A percentile compares a stretch with the other conserved stretches of the same genome.
These are phyloP conservation scores for Viola pubescens DNA, from an alignment of 441 rosid species.

Conservation along the genomic window DNA sequence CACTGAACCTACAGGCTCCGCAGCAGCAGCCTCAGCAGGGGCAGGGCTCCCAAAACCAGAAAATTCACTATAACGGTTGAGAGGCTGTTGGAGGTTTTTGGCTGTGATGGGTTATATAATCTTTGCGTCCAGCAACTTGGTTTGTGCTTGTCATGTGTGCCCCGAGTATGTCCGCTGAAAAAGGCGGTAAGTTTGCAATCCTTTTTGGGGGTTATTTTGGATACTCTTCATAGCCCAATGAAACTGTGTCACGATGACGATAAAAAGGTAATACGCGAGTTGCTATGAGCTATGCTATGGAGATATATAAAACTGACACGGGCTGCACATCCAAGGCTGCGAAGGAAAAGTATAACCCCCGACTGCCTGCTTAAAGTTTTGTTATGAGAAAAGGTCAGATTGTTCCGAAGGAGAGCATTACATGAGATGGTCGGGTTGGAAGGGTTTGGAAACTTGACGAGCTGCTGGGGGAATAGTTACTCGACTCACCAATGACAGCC, in stretches of 20 bases:
- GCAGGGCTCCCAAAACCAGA: slow-evolving; percentile 81
- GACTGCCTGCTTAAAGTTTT: slow-evolving; percentile 30
- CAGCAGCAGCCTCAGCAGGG: slow-evolving; percentile 73
- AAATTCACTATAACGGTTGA: slow-evolving; percentile 80
- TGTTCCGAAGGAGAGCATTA: slow-evolving; percentile 34
- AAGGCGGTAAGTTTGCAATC: slow-evolving; percentile 29
- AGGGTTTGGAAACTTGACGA: slow-evolving; percentile 28
- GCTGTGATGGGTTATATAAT: slow-evolving; percentile 56
- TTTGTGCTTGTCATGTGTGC: slow-evolving; percentile 66
- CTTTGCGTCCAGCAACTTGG: slow-evolving; percentile 77
- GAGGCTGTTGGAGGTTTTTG: slow-evolving; percentile 19
- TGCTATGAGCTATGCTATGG: too few relatives aligned
- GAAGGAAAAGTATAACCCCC: slow-evolving; percentile 47
- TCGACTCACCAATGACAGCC: slow-evolving; percentile 13
- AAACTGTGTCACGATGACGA: slow-evolving; percentile 25
- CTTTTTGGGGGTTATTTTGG: slow-evolving; percentile 29
- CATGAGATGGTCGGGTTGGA: slow-evolving; percentile 37
- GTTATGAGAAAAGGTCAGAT: slow-evolving; percentile 18
- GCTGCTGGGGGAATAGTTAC: slow-evolving; percentile 6
- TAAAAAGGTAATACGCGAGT: slow-evolving; percentile 16
- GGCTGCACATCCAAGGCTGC: slow-evolving; percentile 50
- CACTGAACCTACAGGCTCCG: slow-evolving; percentile 52
- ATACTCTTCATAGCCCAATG: slow-evolving; percentile 21
- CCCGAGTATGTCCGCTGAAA: slow-evolving; percentile 28
- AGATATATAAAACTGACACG: slow-evolving; percentile 18